These are phyloP conservation scores for Tuber indicum DNA, from an alignment of 495 filamentous ascomycete genomes.

Conservation along the genomic window DNA sequence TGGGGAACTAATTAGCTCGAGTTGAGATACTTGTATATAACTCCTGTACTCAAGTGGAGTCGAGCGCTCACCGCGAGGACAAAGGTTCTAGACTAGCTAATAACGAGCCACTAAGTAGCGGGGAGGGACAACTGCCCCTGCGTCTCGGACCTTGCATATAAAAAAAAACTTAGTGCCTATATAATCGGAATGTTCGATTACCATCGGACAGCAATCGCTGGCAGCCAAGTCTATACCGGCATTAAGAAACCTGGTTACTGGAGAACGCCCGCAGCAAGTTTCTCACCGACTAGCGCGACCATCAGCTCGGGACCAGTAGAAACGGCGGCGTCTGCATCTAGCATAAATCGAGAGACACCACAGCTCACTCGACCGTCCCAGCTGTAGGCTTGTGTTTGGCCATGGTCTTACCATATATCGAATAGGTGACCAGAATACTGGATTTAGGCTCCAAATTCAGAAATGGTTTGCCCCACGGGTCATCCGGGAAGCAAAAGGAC, in stretches of 20 bases:
- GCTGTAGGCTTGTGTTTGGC: neutral
- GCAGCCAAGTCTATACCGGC: neutral
- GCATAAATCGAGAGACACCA: neutral
- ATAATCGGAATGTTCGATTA: neutral
- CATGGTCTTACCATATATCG: neutral
- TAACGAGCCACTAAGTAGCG: neutral
- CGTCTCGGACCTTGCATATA: neutral
- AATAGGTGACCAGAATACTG: neutral
- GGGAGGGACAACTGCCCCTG: neutral
- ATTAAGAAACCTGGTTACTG: neutral
- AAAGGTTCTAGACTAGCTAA: neutral
- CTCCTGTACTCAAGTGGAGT: neutral
- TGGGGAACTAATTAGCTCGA: neutral
- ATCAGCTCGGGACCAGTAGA: neutral
- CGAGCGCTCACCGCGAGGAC: neutral
- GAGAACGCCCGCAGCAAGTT: neutral
- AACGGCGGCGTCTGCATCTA: neutral
- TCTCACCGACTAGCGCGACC: neutral
- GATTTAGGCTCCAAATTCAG: neutral
- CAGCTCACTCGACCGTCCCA: neutral
- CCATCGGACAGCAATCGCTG: neutral
- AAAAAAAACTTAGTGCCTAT: neutral
- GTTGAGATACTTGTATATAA: neutral
- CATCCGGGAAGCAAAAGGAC: neutral
- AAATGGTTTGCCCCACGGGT: neutral